Evolutionary conservation across 1,139 yeast genomes (phyloP), one percentile per base, ranked within the genome.

Genomic region (Scheffersomyces cryptocercus): DNA sequence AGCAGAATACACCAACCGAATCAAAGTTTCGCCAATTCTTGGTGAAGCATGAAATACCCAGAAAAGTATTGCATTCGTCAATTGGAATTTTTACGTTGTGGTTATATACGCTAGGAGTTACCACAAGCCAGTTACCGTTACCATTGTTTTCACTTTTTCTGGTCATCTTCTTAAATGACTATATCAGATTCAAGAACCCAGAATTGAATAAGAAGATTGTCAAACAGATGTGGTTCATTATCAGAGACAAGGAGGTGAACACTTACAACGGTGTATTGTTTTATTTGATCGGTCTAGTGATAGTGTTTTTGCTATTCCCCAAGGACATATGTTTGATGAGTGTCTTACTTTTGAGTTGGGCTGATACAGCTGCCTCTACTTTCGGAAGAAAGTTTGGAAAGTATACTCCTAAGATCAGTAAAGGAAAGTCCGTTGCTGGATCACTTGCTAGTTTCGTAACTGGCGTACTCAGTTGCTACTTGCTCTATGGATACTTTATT

Each of bases 321-420:
- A 89, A 89, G 67, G 99, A 93, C 59, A 82, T 93, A 40, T 75
- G 85, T 1, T 71, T 91, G 24, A 74, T 90, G 71, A 77, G 96
- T 26, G 82, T 89, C 7, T 72, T 90, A 52, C 70, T 93, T 44
- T 77, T 93, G 51, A 87, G 97, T 60, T 93, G 98, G 98, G 91
- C 96, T 9, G 99, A 93, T 61, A 90, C 98, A 8, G 95, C 98
- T 5, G 99, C 99, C 2, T 88, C 97, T 3, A 88, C 97, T 1
- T 66, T 91, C 57, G 99, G 98, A 16, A 77, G 98, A 52, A 78
- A 77, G 41, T 89, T 70, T 62, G 98, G 98, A 6, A 77, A 86
- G 55, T 76, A 86, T 53, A 89, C 97, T 5, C 96, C 96, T 35
- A 82, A 84, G 59, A 65, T 91, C 31, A 75, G 85, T 8, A 70